Evolutionary conservation across 2,329 filamentous ascomycete species (phyloP).

Genomic region (Aspergillus sp.): DNA sequence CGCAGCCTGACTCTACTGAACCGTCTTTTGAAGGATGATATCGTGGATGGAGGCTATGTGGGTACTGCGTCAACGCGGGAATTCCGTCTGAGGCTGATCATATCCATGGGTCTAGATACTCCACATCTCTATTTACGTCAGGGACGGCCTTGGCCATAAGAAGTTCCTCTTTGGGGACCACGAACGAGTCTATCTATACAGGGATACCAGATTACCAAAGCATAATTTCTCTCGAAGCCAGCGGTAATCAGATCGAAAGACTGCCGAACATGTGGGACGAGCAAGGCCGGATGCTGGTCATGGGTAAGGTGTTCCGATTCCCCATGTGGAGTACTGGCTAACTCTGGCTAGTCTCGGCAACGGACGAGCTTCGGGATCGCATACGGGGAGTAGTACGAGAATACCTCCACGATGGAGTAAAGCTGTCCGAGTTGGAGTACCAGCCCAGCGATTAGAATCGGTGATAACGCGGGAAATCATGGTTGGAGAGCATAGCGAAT

Average conservation of each 20-base stretch:
- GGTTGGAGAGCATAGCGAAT: background rate
- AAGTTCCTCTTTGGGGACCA: constrained; percentile 19
- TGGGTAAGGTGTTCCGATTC: constrained; percentile 17
- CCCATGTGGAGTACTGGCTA: constrained; percentile 5
- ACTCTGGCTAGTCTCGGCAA: constrained; percentile 17
- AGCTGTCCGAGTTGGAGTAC: constrained; percentile 21
- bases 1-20: constrained; percentile 19
- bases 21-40: constrained; percentile 22
- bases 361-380: constrained; percentile 12
- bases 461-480: background rate
- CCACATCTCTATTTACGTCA: constrained; percentile 25
- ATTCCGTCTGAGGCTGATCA: constrained; percentile 9
- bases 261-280: constrained; percentile 18
- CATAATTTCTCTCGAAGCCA: constrained; percentile 22
- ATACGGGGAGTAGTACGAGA: constrained; percentile 16
- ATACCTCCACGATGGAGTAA: constrained; percentile 16
- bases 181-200: constrained; percentile 22
- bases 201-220: constrained; percentile 18
- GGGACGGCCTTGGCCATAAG: constrained; percentile 14
- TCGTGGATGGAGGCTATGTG: constrained; percentile 26
- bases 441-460: constrained; percentile 11
- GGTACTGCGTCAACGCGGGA: constrained; percentile 8
- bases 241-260: constrained; percentile 20
- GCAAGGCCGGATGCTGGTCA: constrained; percentile 18
- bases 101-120: constrained; percentile 20